Conservation (phyloP, 495 filamentous ascomycete genomes). For the Penicillium nucicola region DNA sequence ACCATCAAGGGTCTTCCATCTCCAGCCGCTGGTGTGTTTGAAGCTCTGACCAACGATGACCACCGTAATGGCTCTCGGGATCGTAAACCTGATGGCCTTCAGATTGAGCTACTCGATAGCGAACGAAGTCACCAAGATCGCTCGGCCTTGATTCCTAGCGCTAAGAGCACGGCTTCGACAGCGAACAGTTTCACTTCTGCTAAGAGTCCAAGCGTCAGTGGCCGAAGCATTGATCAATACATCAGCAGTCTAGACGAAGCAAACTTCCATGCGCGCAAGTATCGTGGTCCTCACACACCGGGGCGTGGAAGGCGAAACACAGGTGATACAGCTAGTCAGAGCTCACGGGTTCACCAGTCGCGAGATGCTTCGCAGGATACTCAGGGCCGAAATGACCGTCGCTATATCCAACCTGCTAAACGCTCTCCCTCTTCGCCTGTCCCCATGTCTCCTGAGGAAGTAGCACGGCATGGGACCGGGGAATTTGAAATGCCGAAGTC, state of each 20-base stretch:
- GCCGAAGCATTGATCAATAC: conserved; percentile 76
- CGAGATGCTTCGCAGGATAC: conserved; percentile 67
- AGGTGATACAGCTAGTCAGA: conserved; percentile 46
- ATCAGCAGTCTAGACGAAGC: conserved; percentile 83
- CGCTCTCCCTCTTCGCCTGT: conserved; percentile 86
- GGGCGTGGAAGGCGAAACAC: conserved; percentile 58
- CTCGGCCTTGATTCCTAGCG: conserved; percentile 32
- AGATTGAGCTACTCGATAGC: conserved; percentile 65
- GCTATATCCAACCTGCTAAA: conserved; percentile 78
- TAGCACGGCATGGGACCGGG: conserved; percentile 54
- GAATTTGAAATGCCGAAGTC: conserved; percentile 42
- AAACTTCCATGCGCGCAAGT: conserved; percentile 55
- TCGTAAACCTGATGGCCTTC: conserved; percentile 77
- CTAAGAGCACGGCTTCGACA: conserved; percentile 45
- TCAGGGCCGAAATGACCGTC: conserved; percentile 60
- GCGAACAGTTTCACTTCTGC: conserved; percentile 46
- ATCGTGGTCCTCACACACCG: conserved; percentile 48
- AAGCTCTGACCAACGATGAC: conserved; percentile 53
- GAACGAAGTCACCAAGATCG: conserved; percentile 33
- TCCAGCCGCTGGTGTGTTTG: conserved; percentile 54
- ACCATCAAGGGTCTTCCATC: conserved; percentile 55
- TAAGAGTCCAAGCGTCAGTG: conserved; percentile 53
- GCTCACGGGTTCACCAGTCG: conserved; percentile 41
- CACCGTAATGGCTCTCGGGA: conserved; percentile 70
- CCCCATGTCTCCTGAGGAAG: conserved; percentile 86